Evolutionary conservation across 202 grass and related monocot species (phyloP).

Genomic region (Miscanthus sacchariflorus): DNA sequence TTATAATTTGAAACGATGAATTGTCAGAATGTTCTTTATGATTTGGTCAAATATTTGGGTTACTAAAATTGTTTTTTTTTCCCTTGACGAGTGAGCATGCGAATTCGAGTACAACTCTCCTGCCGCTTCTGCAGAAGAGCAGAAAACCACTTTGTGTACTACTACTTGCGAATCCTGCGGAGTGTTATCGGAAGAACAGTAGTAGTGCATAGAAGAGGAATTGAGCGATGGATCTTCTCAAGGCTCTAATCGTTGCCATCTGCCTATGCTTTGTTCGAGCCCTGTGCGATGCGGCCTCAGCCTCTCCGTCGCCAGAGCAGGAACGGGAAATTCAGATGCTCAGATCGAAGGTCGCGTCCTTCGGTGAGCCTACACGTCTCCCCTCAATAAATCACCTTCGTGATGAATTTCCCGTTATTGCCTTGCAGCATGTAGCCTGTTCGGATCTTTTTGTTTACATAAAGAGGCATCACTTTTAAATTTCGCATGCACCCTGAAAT

Average conservation of each 20-base stretch:
- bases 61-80: too few species aligned
- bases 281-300: conserved; percentile 22
- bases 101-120: too few species aligned
- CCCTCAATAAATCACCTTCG: too few species aligned
- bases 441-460: neutral
- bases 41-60: too few species aligned
- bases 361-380: conserved; percentile 43
- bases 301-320: conserved; percentile 6
- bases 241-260: conserved; percentile 23
- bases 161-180: neutral
- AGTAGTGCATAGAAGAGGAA: neutral
- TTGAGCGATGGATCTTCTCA: conserved; percentile 16
- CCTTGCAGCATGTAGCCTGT: neutral
- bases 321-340: conserved; percentile 60
- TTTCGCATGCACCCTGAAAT: neutral
- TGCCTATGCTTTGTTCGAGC: conserved; percentile 14
- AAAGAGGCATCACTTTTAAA: neutral
- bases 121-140: neutral
- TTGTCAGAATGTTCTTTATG: too few species aligned
- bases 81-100: too few species aligned
- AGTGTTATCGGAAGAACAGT: neutral
- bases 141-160: neutral
- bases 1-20: too few species aligned
- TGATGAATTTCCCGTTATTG: neutral
- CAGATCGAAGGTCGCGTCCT: conserved; percentile 60